Percentiles rank a stretch among this genome's conserved stretches.
Conservation (phyloP, 2,329 filamentous ascomycete genomes). For the Calonectria henricotiae region DNA sequence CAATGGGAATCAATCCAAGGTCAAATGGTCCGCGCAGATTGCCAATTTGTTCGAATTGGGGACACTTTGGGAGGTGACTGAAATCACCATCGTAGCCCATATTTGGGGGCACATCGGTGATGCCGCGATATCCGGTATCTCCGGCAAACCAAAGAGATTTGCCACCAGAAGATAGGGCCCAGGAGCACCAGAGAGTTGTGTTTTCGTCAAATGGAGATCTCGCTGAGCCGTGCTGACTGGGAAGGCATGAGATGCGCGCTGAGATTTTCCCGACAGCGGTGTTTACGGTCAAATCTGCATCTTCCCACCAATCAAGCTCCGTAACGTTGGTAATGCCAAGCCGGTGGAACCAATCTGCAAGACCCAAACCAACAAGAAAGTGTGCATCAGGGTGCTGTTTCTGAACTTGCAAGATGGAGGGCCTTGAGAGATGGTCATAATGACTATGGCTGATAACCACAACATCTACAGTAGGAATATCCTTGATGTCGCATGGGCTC, state of each 20-base stretch:
- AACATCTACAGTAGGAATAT: conserved; percentile 8
- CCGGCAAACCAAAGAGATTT: conserved; percentile 14
- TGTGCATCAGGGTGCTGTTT: conserved; percentile 1
- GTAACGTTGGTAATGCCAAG: not conserved
- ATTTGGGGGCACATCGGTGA: not conserved
- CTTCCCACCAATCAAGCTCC: conserved; percentile 18
- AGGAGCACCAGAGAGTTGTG: conserved; percentile 9
- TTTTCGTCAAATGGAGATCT: conserved; percentile 13
- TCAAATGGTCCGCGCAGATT: not conserved
- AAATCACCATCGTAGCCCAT: conserved; percentile 10
- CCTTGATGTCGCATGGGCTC: not conserved
- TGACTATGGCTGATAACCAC: conserved; percentile 10
- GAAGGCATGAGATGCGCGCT: conserved; percentile 2
- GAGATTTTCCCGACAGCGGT: not conserved
- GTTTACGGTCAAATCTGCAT: conserved; percentile 13
- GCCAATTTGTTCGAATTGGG: conserved; percentile 9
- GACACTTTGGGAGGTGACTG: not conserved
- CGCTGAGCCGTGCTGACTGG: conserved; percentile 4
- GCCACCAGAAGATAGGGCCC: not conserved
- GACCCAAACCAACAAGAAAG: conserved; percentile 1
- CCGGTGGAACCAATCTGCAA: not conserved
- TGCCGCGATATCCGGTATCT: conserved; percentile 13
- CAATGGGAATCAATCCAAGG: conserved; percentile 8
- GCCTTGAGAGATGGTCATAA: conserved; percentile 6
- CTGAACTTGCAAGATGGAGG: not conserved